Evolutionary conservation across 352 stramenopile genomes (phyloP), one percentile per base, ranked within the genome.

Genomic region (Achlya hypogyna): DNA sequence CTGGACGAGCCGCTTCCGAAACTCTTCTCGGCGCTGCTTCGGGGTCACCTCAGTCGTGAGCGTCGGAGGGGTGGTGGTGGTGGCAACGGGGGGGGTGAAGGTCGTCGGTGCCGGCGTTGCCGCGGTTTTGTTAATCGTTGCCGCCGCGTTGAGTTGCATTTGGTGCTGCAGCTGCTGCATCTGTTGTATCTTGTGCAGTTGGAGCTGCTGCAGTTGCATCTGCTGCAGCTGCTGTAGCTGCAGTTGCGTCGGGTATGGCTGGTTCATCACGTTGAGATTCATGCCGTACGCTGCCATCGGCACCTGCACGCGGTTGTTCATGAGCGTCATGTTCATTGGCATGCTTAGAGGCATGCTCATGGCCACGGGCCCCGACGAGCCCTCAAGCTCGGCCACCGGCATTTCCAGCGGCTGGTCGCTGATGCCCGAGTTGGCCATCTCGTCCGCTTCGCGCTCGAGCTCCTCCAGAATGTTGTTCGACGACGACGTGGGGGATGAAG

Each of bases 171-270:
- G 72, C 31, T 93, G 84, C 65, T 93, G 85, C 58, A 95, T 90
- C 69, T 93, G 84, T 22, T 91, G 89, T 1, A 80, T 79, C 38
- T 81, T 81, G 27, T 91, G 74, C 31, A 91, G 82, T 67, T 93
- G 85, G 53, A 95, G 86, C 70, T 93, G 84, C 65, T 94, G 86
- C 3, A 94, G 78, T 53, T 93, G 84, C 22, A 93, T 86, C 62
- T 93, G 84, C 51, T 92, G 86, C 22, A 94, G 71, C 63, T 94
- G 86, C 16, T 67, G 60, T 31, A 67, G 20, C 42, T 67, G 60
- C 2, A 67, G 38, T 28, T 67, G 60, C 31, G 49, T 56, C 23
- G 60, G 60, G 29, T 67, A 27, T 4, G 45, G 51, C 14, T 31
- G 38, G 28, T 67, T 67, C 20, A 67, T 49, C 23, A 67, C 23